Evolutionary conservation across 2,329 filamentous ascomycete genomes (phyloP), one percentile per base, ranked within the genome.

Genomic region (Mycosphaerella arachidis): DNA sequence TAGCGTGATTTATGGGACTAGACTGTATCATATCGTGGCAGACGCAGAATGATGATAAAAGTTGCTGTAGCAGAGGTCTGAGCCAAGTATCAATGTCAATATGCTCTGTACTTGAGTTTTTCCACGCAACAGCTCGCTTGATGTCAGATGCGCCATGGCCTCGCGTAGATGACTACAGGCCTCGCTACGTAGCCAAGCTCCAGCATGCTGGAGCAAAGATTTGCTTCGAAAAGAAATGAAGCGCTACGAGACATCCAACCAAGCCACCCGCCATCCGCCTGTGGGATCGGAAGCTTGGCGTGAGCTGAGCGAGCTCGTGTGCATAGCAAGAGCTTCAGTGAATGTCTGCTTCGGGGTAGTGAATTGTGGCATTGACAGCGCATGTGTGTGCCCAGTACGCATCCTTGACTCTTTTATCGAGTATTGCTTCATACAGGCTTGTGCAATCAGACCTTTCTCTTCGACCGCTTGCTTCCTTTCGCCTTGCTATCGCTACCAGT

Each of bases 391-490:
- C 10, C 35, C 35, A 18, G 13, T 16, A 43, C n/a, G 40, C 40
- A 43, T 7, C 40, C 16, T 43, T 16, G 40, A 43, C 37, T 48
- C 27, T 48, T 56, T 48, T 4, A 35, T 27, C 31, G 27, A n/a
- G 35, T 30, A 16, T 5, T 18, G n/a, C 3, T n/a, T 43, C 8
- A 8, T 43, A 16, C 13, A 13, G 16, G 7, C 18, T 43, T 12
- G 30, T 37, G 24, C 46, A 52, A 62, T 30, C 40, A 43, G 40
- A 43, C 60, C 55, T 63, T 64, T 43, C 57, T 64, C 63, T 71
- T 71, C 58, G 63, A 60, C 48, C 67, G 65, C 65, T 71, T 70
- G 51, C 61, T 67, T 13, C 63, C 64, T 37, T 69, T 70, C 24
- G 54, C 58, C n/a, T 58, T 60, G 16, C 31, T 51, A 43, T 68